Evolutionary conservation across 2,329 filamentous ascomycete genomes (phyloP).

Genomic region (Ophiostoma quercus): DNA sequence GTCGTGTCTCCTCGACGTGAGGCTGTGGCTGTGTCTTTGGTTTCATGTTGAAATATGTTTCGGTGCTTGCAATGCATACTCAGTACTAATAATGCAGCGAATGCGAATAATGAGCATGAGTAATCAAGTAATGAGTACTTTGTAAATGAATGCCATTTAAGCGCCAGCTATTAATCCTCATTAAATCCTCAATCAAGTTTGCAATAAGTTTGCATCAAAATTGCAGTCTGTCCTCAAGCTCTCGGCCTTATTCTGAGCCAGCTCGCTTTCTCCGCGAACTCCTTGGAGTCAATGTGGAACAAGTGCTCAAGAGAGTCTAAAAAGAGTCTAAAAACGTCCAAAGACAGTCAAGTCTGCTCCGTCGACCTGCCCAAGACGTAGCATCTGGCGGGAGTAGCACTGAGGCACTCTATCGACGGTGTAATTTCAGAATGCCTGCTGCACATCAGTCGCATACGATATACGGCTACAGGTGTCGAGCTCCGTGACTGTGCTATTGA

Average conservation of each 20-base stretch:
- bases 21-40: not conserved
- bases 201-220: not conserved
- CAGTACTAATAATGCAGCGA: not conserved
- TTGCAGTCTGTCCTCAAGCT: not conserved
- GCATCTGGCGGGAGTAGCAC: no score
- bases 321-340: not conserved
- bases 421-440: conserved; percentile 13
- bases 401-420: not conserved
- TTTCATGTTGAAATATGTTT: not conserved
- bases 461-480: not conserved
- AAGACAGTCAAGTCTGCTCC: not conserved
- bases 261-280: not conserved
- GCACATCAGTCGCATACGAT: not conserved
- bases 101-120: not conserved
- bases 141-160: no score
- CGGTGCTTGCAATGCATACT: not conserved
- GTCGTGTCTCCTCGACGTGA: not conserved
- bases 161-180: no score
- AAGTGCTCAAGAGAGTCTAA: not conserved
- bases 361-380: not conserved
- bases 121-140: no score
- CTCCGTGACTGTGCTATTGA: not conserved
- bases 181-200: no score
- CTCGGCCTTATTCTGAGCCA: conserved; percentile 4
- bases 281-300: not conserved